These are phyloP conservation scores for Phlegmacium glaucopus DNA, from an alignment of 768 basidiomycete genomes.

Conservation along the genomic window DNA sequence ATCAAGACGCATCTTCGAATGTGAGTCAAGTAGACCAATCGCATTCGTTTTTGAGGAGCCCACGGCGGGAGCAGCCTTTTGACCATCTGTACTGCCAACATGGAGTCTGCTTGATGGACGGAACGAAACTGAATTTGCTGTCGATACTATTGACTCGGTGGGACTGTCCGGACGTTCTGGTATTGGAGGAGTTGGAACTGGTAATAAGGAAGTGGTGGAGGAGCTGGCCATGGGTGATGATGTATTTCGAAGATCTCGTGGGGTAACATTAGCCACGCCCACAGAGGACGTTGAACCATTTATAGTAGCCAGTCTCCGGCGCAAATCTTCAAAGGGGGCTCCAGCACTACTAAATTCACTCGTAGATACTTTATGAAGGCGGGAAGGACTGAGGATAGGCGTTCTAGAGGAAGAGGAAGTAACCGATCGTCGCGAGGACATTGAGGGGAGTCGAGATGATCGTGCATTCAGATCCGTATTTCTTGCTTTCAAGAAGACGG, in stretches of 20 bases:
- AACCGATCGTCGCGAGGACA: slow-evolving; percentile 37
- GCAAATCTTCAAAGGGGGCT: slow-evolving; percentile 75
- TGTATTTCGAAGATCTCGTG: slow-evolving; percentile 43
- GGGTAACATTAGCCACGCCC: slow-evolving; percentile 31
- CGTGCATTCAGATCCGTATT: slow-evolving; percentile 36
- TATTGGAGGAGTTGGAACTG: slow-evolving; percentile 22
- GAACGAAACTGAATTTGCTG: slow-evolving; percentile 60
- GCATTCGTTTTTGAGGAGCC: slow-evolving; percentile 85
- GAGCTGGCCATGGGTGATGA: slow-evolving; percentile 36
- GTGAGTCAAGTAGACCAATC: slow-evolving; percentile 75
- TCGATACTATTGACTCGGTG: slow-evolving; percentile 77
- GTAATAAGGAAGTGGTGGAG: slow-evolving; percentile 25
- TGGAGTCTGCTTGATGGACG: slow-evolving; percentile 61
- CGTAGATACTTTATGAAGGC: slow-evolving; percentile 45
- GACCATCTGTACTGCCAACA: slow-evolving; percentile 67
- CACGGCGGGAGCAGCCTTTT: slow-evolving; percentile 87
- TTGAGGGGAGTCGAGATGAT: slow-evolving; percentile 36
- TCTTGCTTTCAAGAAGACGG: slow-evolving; percentile 77
- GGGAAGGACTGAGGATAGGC: slow-evolving; percentile 47
- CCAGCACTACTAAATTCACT: slow-evolving; percentile 42
- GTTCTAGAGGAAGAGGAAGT: slow-evolving; percentile 31
- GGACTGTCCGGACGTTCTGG: slow-evolving; percentile 72
- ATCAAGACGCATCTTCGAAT: slow-evolving; percentile 63
- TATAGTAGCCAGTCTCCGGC: slow-evolving; percentile 69
- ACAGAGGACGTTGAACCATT: slow-evolving; percentile 71